Evolutionary conservation across 768 basidiomycete genomes (phyloP).

Genomic region (Leccinum disarticulatum): DNA sequence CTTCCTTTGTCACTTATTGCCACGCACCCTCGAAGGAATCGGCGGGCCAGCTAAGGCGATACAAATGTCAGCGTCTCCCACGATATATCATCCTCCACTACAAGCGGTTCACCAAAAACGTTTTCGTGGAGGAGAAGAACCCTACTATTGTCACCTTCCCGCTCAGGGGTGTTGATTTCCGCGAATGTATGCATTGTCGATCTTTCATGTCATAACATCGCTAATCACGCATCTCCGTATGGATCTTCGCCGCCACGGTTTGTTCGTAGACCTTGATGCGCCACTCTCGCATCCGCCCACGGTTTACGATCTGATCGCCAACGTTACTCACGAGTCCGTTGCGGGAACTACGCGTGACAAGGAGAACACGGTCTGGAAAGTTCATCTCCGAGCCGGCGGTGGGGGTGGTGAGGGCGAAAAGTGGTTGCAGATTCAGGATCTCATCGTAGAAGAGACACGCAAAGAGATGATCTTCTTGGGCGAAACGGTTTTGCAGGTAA

Average conservation of each 20-base stretch:
- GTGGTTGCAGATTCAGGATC: constrained; percentile 96
- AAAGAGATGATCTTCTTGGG: constrained; percentile 98
- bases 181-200: constrained; percentile 68
- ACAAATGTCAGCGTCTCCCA: constrained; percentile 87
- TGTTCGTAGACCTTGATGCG: constrained; percentile 71
- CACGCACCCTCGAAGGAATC: constrained; percentile 61
- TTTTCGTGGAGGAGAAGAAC: constrained; percentile 97
- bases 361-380: constrained; percentile 91
- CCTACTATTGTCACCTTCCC: constrained; percentile 99
- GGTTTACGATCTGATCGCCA: constrained; percentile 92
- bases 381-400: constrained; percentile 73
- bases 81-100: constrained; percentile 92
- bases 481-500: constrained; percentile 93
- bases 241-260: constrained; percentile 23
- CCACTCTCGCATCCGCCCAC: constrained; percentile 58
- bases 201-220: constrained; percentile 21
- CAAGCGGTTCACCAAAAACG: constrained; percentile 96
- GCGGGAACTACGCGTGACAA: constrained; percentile 95
- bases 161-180: constrained; percentile 87
- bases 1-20: constrained; percentile 12
- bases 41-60: constrained; percentile 78
- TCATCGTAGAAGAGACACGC: constrained; percentile 94
- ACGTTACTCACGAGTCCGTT: constrained; percentile 92
- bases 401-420: constrained; percentile 83
- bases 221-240: constrained; percentile 24